Base-by-base conservation (phyloP, 352 stramenopile species). In the Phytophthora pistaciae region DNA sequence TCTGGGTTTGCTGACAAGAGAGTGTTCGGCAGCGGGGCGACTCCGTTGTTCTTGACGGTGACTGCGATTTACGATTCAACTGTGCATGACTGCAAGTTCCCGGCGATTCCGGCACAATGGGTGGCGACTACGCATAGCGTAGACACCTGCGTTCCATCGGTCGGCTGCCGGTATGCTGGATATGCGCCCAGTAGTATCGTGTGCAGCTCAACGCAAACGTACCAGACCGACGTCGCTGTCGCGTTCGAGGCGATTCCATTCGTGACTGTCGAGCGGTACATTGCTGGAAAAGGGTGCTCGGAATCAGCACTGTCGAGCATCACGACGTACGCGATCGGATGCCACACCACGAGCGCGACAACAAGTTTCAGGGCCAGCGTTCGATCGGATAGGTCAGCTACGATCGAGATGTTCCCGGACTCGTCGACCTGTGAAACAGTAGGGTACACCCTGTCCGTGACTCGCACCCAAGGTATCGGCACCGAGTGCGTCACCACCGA, bases 201-300 rank as follows among this genome's bases (percentile, higher is more conserved):
- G 18, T 70, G 54, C 44, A 70, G 55, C 36, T 44, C 54, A 7
- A 62, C 63, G 14, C 14, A 8, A 21, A 59, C 63, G 1, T 69
- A 64, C 31, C 20, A 42, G 10, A 16, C 49, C 7, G 63, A 62
- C 21, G 31, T 69, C 1, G 44, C 44, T 58, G 42, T n/a, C 2
- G 53, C 54, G 18, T 60, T 64, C 21, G 18, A 16, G 7, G n/a
- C n/a, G n/a, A 53, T 13, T 8, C 11, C 46, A 16, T 54, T 49
- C 31, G 63, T 69, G 40, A 58, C 46, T 21, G 42, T 70, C 31
- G 55, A 69, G 33, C 38, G 16, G 16, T 69, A 64, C 33, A 70
- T 53, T 9, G 7, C 53, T 5, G 53, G 53, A 60, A 48, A 40
- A 58, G 27, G n/a, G 21, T 69, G 62, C 21, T 36, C n/a, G 3